These are phyloP conservation scores for Filobasidium wieringae DNA, from an alignment of 768 basidiomycete genomes.

Conservation along the genomic window DNA sequence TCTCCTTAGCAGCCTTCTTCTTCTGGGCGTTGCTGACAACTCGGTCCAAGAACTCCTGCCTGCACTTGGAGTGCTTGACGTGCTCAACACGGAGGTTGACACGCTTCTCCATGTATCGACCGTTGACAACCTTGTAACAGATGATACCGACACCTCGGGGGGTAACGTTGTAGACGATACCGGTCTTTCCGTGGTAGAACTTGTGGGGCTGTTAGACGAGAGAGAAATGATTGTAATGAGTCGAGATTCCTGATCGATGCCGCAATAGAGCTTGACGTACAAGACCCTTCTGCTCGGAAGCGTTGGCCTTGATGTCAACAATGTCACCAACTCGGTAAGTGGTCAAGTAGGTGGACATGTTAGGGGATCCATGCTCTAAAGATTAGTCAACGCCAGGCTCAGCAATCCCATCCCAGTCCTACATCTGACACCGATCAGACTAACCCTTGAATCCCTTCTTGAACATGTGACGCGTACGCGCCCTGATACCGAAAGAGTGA, in stretches of 20 bases:
- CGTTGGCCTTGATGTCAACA: constrained; percentile 99
- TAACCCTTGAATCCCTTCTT: constrained; percentile 95
- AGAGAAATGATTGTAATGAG: background rate
- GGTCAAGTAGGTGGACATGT: constrained; percentile 83
- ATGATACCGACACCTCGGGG: constrained; percentile 90
- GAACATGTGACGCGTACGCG: constrained; percentile 99
- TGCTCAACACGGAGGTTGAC: constrained; percentile 98
- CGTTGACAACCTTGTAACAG: constrained; percentile 95
- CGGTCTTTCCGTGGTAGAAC: constrained; percentile 65
- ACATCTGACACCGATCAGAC: constrained; percentile 23
- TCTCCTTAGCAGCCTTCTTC: constrained; percentile 74
- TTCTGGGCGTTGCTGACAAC: constrained; percentile 82
- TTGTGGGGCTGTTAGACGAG: constrained; percentile 5
- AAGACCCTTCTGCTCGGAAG: constrained; percentile 99
- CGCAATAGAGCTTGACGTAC: constrained; percentile 58
- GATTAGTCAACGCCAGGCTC: background rate
- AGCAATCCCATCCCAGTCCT: constrained; percentile 2
- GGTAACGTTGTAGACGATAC: constrained; percentile 97
- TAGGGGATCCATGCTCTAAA: constrained; percentile 81
- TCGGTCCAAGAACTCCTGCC: constrained; percentile 91
- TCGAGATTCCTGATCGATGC: constrained; percentile 49
- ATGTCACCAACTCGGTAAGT: constrained; percentile 94
- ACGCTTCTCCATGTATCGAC: constrained; percentile 98
- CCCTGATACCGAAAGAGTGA: constrained; percentile 99
- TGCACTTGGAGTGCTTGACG: constrained; percentile 88